These are phyloP conservation scores for Trametes gibbosa DNA, from an alignment of 768 basidiomycete genomes.

Conservation along the genomic window DNA sequence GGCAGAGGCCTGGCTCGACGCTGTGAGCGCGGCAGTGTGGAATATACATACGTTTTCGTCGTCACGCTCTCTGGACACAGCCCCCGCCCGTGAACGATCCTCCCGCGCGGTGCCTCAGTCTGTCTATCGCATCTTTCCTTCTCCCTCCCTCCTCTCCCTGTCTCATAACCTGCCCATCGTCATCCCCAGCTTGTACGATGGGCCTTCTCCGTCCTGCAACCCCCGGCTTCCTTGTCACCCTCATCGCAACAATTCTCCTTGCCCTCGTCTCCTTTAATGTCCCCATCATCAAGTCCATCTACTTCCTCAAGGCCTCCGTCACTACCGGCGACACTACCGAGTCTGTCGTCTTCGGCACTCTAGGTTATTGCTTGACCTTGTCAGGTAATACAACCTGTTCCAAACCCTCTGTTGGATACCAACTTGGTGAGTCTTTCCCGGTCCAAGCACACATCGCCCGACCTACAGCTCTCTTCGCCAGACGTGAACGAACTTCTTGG, in stretches of 20 bases:
- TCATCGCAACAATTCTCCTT: conserved; percentile 74
- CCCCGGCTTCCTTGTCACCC: conserved; percentile 83
- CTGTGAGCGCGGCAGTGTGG: neutral
- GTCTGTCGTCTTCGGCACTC: conserved; percentile 77
- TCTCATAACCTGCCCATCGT: conserved; percentile 3
- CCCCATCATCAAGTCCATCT: conserved; percentile 85
- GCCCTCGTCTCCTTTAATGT: conserved; percentile 89
- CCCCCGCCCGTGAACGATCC: neutral
- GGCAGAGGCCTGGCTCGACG: neutral
- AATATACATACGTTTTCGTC: neutral
- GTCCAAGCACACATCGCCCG: neutral
- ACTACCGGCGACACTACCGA: conserved; percentile 47
- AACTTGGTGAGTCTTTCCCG: conserved; percentile 61
- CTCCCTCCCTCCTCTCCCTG: neutral
- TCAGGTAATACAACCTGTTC: conserved; percentile 65
- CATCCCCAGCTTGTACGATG: conserved; percentile 37
- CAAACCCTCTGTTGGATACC: conserved; percentile 78
- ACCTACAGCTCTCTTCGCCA: conserved; percentile 29
- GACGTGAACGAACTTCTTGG: conserved; percentile 84
- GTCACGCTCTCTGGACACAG: conserved; percentile 5
- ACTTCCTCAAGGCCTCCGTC: conserved; percentile 80
- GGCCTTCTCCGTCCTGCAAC: conserved; percentile 78
- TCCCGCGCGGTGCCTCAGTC: neutral
- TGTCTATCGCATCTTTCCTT: neutral
- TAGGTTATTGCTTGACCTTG: conserved; percentile 81